These are phyloP conservation scores for Gossypium mustelinum DNA, from an alignment of 345 rosid species.

Conservation along the genomic window DNA sequence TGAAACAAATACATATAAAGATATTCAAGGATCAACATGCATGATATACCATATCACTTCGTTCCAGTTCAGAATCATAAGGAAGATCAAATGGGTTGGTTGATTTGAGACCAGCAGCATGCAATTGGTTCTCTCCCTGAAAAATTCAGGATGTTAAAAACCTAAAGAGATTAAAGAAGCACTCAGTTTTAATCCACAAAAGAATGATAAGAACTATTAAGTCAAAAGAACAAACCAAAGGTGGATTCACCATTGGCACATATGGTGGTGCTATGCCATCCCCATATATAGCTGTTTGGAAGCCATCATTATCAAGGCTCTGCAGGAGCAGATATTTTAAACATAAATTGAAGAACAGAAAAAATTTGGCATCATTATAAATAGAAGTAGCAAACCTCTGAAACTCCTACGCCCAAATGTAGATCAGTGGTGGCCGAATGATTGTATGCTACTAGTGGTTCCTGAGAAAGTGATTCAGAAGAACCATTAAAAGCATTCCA, in stretches of 20 bases:
- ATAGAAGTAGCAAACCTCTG: conserved; percentile 39
- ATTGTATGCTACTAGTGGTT: conserved; percentile 30
- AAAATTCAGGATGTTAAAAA: conserved; percentile 12
- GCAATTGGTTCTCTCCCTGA: conserved; percentile 49
- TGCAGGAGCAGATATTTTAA: conserved; percentile 26
- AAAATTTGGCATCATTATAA: conserved; percentile 4
- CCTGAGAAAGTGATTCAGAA: conserved; percentile 33
- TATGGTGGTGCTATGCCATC: conserved; percentile 30
- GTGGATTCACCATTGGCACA: conserved; percentile 33
- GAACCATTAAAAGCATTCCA: conserved; percentile 74
- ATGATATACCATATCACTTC: conserved; percentile 56
- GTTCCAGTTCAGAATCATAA: conserved; percentile 56
- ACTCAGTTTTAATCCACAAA: background rate
- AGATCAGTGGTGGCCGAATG: conserved; percentile 37
- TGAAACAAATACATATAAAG: background rate
- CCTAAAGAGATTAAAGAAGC: conserved; percentile 6
- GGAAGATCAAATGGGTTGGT: conserved; percentile 93
- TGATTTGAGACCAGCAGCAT: conserved; percentile 45
- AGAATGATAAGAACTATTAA: background rate
- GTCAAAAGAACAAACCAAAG: conserved; percentile 33
- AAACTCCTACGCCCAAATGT: conserved; percentile 32
- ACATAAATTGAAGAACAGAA: conserved; percentile 18
- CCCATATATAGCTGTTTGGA: conserved; percentile 31
- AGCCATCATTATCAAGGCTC: conserved; percentile 33
- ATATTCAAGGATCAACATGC: conserved; percentile 10